A percentile compares a stretch with the other conserved stretches of the same genome.
These are phyloP conservation scores for Talaromyces nanjingensis DNA, from an alignment of 495 filamentous ascomycete species.

Conservation along the genomic window DNA sequence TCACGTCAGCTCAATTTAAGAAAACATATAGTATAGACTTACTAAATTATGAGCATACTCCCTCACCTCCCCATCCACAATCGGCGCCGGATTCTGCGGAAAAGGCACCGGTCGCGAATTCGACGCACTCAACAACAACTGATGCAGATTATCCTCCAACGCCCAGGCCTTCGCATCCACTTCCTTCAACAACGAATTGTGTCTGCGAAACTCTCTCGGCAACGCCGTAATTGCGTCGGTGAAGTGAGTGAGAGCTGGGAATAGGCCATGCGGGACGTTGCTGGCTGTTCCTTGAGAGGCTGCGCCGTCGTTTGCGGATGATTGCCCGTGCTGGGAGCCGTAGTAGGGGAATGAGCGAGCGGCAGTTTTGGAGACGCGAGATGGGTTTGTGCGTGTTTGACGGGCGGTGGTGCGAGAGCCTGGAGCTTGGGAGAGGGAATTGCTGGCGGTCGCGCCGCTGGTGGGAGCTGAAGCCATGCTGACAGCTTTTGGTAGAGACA, in stretches of 20 bases:
- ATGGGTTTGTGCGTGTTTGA: slow-evolving; percentile 55
- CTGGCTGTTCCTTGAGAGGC: slow-evolving; percentile 11
- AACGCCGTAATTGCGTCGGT: slow-evolving; percentile 88
- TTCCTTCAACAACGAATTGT: slow-evolving; percentile 92
- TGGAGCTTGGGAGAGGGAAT: slow-evolving; percentile 26
- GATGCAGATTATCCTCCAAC: slow-evolving; percentile 53
- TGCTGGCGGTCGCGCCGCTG: slow-evolving; percentile 5
- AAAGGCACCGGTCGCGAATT: slow-evolving; percentile 43
- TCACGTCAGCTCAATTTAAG: slow-evolving; percentile 1
- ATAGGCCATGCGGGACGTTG: slow-evolving; percentile 56
- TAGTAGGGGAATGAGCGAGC: slow-evolving; percentile 43
- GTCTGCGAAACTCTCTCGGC: slow-evolving; percentile 86
- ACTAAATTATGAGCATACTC: slow-evolving; percentile 30
- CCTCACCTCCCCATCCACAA: slow-evolving; percentile 30
- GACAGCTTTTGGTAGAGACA: not conserved
- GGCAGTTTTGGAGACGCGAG: slow-evolving; percentile 50
- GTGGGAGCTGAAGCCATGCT: slow-evolving; percentile 8
- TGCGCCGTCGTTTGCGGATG: slow-evolving; percentile 23
- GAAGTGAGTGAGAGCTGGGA: slow-evolving; percentile 90
- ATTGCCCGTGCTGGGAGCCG: slow-evolving; percentile 19
- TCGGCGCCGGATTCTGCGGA: slow-evolving; percentile 32
- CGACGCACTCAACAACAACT: slow-evolving; percentile 61
- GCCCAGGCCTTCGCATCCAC: slow-evolving; percentile 82
- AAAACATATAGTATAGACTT: slow-evolving; percentile 14
- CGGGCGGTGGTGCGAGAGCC: slow-evolving; percentile 47